Conservation (phyloP, 805 yeast genomes). For the Saturnispora zaruensis region DNA sequence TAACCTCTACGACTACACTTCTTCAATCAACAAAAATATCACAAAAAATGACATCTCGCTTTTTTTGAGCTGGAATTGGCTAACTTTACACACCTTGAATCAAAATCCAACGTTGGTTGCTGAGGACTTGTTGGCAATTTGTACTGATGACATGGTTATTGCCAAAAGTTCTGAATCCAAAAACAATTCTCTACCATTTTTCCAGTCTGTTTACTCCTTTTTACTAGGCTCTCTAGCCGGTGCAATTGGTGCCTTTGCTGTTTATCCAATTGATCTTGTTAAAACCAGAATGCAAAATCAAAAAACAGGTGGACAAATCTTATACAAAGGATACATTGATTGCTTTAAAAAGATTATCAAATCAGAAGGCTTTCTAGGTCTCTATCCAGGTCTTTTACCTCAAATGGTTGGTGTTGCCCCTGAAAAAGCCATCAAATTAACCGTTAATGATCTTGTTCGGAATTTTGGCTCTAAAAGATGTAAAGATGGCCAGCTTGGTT, state of each 20-base stretch:
- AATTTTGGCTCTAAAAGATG: slow-evolving; percentile 51
- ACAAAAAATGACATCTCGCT: slow-evolving; percentile 24
- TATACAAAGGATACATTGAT: slow-evolving; percentile 75
- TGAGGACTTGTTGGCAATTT: slow-evolving; percentile 30
- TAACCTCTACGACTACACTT: slow-evolving; percentile 15
- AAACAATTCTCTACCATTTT: slow-evolving; percentile 50
- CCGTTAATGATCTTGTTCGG: slow-evolving; percentile 85
- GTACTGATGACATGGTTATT: slow-evolving; percentile 44
- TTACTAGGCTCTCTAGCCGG: slow-evolving; percentile 92
- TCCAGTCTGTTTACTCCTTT: slow-evolving; percentile 83
- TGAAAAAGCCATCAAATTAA: slow-evolving; percentile 92
- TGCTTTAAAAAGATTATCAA: slow-evolving; percentile 72
- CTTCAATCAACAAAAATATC: slow-evolving; percentile 15
- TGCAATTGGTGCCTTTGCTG: slow-evolving; percentile 96
- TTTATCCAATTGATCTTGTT: slow-evolving; percentile 91
- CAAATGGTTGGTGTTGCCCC: slow-evolving; percentile 97
- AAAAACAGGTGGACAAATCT: slow-evolving; percentile 43
- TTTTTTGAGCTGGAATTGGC: slow-evolving; percentile 31
- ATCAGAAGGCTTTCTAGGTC: slow-evolving; percentile 74
- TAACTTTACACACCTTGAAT: slow-evolving; percentile 22
- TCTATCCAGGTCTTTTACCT: slow-evolving; percentile 89
- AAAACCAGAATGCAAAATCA: slow-evolving; percentile 98
- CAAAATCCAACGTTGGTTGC: slow-evolving; percentile 21
- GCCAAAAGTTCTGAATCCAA: slow-evolving; percentile 34
- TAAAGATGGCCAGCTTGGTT: slow-evolving; percentile 39